A percentile compares a stretch with the other conserved stretches of the same genome.
Conservation (phyloP, 495 filamentous ascomycete species). For the Baudoinia panamericana region DNA sequence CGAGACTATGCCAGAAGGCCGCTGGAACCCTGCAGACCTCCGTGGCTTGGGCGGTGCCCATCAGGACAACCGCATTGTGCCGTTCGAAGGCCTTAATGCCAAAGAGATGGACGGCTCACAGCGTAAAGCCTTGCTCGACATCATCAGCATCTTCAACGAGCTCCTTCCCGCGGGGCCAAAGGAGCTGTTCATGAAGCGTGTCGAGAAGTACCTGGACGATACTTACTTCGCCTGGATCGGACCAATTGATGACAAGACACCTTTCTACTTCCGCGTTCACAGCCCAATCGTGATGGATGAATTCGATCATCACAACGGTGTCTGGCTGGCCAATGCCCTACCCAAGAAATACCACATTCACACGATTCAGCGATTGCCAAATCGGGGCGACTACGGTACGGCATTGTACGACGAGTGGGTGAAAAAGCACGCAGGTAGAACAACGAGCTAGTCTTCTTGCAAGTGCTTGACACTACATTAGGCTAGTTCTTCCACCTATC, state of each 20-base stretch:
- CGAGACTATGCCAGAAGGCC: slow-evolving; percentile 12
- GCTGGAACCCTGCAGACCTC: slow-evolving; percentile 18
- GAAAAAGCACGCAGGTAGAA: neutral
- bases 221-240: slow-evolving; percentile 72
- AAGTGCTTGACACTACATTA: slow-evolving; percentile 66
- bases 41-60: slow-evolving; percentile 51
- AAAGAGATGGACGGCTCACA: slow-evolving; percentile 33
- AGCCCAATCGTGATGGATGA: slow-evolving; percentile 59
- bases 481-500: slow-evolving; percentile 78
- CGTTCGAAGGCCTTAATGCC: slow-evolving; percentile 53
- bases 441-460: no score
- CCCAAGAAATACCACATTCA: slow-evolving; percentile 69
- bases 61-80: slow-evolving; percentile 61
- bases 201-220: slow-evolving; percentile 42
- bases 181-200: slow-evolving; percentile 38
- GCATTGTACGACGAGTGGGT: slow-evolving; percentile 30
- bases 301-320: slow-evolving; percentile 70
- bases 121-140: slow-evolving; percentile 39
- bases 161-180: slow-evolving; percentile 47
- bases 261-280: slow-evolving; percentile 67
- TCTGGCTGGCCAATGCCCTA: slow-evolving; percentile 58
- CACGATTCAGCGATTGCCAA: slow-evolving; percentile 55
- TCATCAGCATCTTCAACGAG: slow-evolving; percentile 47
- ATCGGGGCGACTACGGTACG: slow-evolving; percentile 61
- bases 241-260: slow-evolving; percentile 46